Evolutionary conservation across 768 basidiomycete species (phyloP).

Genomic region (Boletus reticuloceps): DNA sequence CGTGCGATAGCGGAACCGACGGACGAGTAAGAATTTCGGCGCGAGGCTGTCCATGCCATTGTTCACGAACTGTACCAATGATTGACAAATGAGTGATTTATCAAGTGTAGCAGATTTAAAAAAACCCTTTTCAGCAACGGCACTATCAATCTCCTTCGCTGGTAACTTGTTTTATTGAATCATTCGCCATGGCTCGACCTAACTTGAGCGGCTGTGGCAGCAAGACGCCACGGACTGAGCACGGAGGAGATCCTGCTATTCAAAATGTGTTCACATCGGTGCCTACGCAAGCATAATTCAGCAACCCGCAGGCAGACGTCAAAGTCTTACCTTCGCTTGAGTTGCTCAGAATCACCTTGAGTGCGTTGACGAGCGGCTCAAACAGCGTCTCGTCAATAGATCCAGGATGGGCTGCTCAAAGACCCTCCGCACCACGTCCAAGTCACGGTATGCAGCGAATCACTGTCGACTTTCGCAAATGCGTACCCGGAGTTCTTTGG

Average conservation of each 20-base stretch:
- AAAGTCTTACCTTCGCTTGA: conserved; percentile 48
- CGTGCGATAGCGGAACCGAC: conserved; percentile 22
- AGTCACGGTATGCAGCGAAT: conserved; percentile 70
- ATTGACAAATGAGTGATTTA: not conserved
- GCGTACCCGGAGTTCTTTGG: conserved; percentile 50
- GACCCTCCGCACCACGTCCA: conserved; percentile 64
- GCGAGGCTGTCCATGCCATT: conserved; percentile 67
- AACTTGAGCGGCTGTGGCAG: conserved; percentile 79
- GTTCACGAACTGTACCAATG: conserved; percentile 58
- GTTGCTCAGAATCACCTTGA: conserved; percentile 66
- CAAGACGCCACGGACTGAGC: conserved; percentile 81
- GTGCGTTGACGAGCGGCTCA: conserved; percentile 64
- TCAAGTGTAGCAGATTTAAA: not conserved
- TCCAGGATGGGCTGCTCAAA: conserved; percentile 61
- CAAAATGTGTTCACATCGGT: conserved; percentile 57
- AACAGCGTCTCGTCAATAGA: conserved; percentile 48
- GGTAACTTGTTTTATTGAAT: conserved; percentile 49
- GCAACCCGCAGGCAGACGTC: no score
- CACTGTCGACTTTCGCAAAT: conserved; percentile 67
- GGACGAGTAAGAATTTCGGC: conserved; percentile 47
- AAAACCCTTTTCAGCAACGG: conserved; percentile 67
- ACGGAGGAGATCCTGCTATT: conserved; percentile 64
- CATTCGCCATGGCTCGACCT: conserved; percentile 62
- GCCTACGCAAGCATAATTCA: conserved; percentile 11
- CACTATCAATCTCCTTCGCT: conserved; percentile 59